These are phyloP conservation scores for Salvia rosmarinus DNA, from an alignment of 257 asterid species.

Conservation along the genomic window DNA sequence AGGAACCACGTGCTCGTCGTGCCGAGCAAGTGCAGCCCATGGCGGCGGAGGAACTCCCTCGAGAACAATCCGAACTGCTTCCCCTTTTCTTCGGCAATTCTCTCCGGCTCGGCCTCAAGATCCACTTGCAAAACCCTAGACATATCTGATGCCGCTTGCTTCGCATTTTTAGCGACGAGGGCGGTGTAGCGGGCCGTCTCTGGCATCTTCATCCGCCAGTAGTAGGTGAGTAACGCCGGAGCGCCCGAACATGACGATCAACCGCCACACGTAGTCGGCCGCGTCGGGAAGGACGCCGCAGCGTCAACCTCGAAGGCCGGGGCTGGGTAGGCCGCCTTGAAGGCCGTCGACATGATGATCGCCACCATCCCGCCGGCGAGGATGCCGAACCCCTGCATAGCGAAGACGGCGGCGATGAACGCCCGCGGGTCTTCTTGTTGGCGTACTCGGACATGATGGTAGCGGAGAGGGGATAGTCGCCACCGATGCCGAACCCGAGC, in stretches of 20 bases:
- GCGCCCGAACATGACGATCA: slow-evolving; percentile 61
- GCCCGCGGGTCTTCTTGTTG: slow-evolving; percentile 74
- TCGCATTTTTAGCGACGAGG: slow-evolving; percentile 50
- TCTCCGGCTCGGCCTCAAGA: slow-evolving; percentile 40
- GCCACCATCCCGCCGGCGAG: slow-evolving; percentile 58
- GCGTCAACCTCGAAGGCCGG: slow-evolving; percentile 38
- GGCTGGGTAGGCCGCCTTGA: slow-evolving; percentile 43
- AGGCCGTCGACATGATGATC: slow-evolving; percentile 43
- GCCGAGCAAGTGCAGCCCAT: slow-evolving; percentile 56
- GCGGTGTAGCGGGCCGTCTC: slow-evolving; percentile 71
- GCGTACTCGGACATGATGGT: slow-evolving; percentile 80
- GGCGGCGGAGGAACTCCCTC: slow-evolving; percentile 47
- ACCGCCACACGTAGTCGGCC: slow-evolving; percentile 70
- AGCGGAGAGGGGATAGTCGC: slow-evolving; percentile 76
- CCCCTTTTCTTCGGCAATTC: not conserved
- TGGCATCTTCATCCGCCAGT: slow-evolving; percentile 76
- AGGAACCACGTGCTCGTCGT: slow-evolving; percentile 61
- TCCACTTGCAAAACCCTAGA: slow-evolving; percentile 56
- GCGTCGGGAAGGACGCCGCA: slow-evolving; percentile 43
- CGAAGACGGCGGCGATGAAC: slow-evolving; percentile 73
- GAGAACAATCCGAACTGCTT: slow-evolving; percentile 47
- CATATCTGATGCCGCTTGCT: slow-evolving; percentile 58
- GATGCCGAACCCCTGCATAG: slow-evolving; percentile 80
- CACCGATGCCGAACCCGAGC: slow-evolving; percentile 80
- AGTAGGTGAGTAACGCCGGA: slow-evolving; percentile 57